Evolutionary conservation across 495 filamentous ascomycete genomes (phyloP).

Genomic region (Pseudotulostoma volvatum): DNA sequence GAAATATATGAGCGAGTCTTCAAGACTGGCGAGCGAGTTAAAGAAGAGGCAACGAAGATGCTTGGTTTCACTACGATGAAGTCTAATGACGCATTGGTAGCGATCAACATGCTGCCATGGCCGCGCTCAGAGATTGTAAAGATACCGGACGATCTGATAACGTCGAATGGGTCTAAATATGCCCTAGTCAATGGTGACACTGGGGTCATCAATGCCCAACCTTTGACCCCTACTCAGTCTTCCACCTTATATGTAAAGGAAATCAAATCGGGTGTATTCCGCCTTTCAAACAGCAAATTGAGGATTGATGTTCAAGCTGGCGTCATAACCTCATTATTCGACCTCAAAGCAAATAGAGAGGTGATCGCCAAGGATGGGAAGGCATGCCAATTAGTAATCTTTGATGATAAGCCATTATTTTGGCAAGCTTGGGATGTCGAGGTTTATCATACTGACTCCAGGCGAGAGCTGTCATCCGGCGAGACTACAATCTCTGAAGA

Average conservation of each 20-base stretch:
- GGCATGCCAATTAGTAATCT: constrained; percentile 85
- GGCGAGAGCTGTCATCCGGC: constrained; percentile 50
- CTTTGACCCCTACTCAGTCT: constrained; percentile 27
- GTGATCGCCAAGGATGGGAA: constrained; percentile 62
- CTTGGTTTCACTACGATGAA: constrained; percentile 36
- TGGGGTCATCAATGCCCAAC: constrained; percentile 33
- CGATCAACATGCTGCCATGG: constrained; percentile 78
- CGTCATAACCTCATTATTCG: constrained; percentile 66
- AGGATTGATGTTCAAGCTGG: constrained; percentile 56
- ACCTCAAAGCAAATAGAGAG: constrained; percentile 53
- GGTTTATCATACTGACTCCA: constrained; percentile 81
- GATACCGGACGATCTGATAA: constrained; percentile 25
- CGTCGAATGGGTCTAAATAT: constrained; percentile 25
- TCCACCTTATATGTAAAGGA: constrained; percentile 46
- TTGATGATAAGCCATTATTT: constrained; percentile 94
- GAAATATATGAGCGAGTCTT: constrained; percentile 77
- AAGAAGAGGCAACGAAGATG: constrained; percentile 48
- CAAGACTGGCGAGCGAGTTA: constrained; percentile 49
- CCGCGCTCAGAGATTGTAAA: constrained; percentile 52
- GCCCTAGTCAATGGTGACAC: constrained; percentile 27
- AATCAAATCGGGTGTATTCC: constrained; percentile 50
- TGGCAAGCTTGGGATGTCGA: constrained; percentile 99
- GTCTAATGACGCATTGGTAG: constrained; percentile 24
- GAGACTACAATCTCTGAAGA: constrained; percentile 54
- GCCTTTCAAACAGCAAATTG: constrained; percentile 60